A percentile compares a stretch with the other conserved stretches of the same genome.
Conservation (phyloP, 257 asterid genomes). For the Przewalskia tangutica region DNA sequence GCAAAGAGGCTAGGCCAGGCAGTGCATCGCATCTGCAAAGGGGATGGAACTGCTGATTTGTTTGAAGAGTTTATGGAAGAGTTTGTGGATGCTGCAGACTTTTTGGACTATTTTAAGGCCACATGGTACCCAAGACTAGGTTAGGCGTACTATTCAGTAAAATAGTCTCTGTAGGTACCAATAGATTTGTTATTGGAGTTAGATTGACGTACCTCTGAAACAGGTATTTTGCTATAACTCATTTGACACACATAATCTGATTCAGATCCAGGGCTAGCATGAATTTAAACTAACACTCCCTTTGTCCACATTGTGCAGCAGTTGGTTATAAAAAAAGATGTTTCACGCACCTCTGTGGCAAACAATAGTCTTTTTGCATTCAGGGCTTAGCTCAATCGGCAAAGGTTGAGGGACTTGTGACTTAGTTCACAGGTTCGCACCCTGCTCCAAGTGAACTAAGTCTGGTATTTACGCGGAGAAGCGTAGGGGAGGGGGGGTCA, state of each 20-base stretch:
- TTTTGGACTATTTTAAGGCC: conserved; percentile 80
- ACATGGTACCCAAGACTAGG: conserved; percentile 80
- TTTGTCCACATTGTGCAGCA: background rate
- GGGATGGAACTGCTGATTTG: conserved; percentile 28
- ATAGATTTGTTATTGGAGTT: background rate
- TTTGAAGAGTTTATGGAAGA: conserved; percentile 51
- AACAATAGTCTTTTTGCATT: background rate
- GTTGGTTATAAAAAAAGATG: background rate
- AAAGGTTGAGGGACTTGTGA: too few species aligned
- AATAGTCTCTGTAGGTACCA: background rate
- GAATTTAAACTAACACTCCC: background rate
- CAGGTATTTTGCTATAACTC: background rate
- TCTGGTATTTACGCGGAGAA: too few species aligned
- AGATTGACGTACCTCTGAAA: background rate
- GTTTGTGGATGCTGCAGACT: conserved; percentile 51
- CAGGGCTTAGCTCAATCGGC: background rate
- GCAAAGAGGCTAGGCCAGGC: conserved; percentile 53
- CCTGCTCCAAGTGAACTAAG: too few species aligned
- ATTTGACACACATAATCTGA: background rate
- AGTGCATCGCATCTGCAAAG: conserved; percentile 46
- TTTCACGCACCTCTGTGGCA: background rate
- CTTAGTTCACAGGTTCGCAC: too few species aligned
- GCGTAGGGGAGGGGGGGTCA: too few species aligned
- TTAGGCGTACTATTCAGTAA: conserved; percentile 8
- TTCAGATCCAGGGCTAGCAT: background rate